These are phyloP conservation scores for Cladosporium sp. DNA, from an alignment of 2,329 filamentous ascomycete species.

Conservation along the genomic window DNA sequence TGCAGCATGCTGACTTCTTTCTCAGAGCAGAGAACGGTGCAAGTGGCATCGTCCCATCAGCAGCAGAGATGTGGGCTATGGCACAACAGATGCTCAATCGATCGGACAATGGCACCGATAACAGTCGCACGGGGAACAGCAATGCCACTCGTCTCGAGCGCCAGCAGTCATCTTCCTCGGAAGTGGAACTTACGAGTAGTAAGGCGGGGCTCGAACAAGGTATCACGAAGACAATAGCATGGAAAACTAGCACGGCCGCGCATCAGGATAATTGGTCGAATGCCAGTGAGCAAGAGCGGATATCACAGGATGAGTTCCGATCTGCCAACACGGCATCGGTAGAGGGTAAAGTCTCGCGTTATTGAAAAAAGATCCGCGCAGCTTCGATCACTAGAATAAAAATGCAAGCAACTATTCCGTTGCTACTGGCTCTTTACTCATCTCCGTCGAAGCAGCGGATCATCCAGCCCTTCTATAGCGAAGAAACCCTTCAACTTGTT, in stretches of 20 bases:
- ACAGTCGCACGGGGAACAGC: not conserved
- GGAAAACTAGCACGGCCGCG: not conserved
- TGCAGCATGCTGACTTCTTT: not conserved
- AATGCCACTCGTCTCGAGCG: not conserved
- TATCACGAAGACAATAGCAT: not conserved
- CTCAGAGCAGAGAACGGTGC: conserved; percentile 4
- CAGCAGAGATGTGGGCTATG: conserved; percentile 9
- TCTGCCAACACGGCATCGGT: too few relatives aligned
- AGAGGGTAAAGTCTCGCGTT: too few relatives aligned
- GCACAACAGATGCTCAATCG: not conserved
- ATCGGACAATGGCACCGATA: not conserved
- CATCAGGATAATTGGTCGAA: not conserved
- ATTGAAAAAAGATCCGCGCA: too few relatives aligned
- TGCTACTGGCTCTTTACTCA: not conserved
- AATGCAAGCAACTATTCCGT: too few relatives aligned
- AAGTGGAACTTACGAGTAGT: not conserved
- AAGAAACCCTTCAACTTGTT: conserved; percentile 19
- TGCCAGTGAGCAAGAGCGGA: not conserved
- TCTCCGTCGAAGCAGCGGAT: not conserved
- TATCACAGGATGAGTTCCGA: too few relatives aligned
- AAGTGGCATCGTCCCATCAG: conserved; percentile 8
- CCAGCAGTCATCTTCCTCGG: not conserved
- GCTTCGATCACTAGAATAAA: too few relatives aligned
- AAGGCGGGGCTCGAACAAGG: not conserved
- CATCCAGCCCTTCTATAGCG: conserved; percentile 18